A percentile compares a stretch with the other conserved stretches of the same genome.
These are phyloP conservation scores for Sporobolus alterniflorus DNA, from an alignment of 202 grass and related monocot species.

Conservation along the genomic window DNA sequence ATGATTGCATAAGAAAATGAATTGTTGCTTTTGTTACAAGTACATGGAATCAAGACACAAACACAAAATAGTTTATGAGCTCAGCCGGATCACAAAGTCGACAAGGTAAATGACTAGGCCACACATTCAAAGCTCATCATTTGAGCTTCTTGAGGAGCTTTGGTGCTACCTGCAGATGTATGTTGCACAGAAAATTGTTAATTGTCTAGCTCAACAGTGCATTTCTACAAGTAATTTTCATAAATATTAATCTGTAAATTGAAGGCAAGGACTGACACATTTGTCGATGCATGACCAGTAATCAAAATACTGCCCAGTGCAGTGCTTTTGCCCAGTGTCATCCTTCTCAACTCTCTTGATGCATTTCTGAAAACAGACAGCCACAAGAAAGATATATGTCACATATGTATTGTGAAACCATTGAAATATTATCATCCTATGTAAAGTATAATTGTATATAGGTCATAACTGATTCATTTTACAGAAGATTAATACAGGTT, in stretches of 20 bases:
- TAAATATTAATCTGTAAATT: not conserved
- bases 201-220: not conserved
- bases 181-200: not conserved
- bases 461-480: not conserved
- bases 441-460: not conserved
- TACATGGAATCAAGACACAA: not conserved
- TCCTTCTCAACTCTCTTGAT: conserved; percentile 77
- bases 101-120: not conserved
- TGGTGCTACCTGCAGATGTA: conserved; percentile 27
- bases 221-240: not conserved
- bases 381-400: not conserved
- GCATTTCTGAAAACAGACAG: conserved; percentile 57
- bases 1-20: not conserved
- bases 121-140: not conserved
- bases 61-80: not conserved
- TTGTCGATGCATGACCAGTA: conserved; percentile 84
- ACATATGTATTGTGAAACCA: not conserved
- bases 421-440: not conserved
- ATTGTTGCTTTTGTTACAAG: conserved; percentile 11
- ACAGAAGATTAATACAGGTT: not conserved
- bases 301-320: conserved; percentile 95
- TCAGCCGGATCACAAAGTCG: not conserved
- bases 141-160: conserved; percentile 28
- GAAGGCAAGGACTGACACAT: conserved; percentile 59
- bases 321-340: conserved; percentile 85